Base-by-base conservation (phyloP, 768 basidiomycete genomes). In the Lactifluus echinatus region DNA sequence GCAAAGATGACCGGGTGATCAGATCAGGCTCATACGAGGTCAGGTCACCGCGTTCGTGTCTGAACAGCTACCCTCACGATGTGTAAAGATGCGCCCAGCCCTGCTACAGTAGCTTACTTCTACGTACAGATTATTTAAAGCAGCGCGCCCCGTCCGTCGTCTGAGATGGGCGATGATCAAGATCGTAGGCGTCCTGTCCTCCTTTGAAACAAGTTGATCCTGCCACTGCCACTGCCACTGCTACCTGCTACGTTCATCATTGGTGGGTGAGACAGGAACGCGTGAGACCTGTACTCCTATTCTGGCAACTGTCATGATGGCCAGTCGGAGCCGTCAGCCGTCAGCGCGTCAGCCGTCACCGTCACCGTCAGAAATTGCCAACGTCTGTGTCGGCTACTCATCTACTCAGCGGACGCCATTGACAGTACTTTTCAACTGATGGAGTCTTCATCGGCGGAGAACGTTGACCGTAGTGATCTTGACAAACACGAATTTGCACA, bases 401-500 rank as follows among this genome's bases (percentile, higher is more conserved):
- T 19, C 36, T 6, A 46, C 17, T 37, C 43, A 26, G 40, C 51
- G 33, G 49, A 47, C 10, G n/a, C 29, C 29, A 29, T 29, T 15
- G 45, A n/a, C 45, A 29, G 45, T 36, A 11, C 7, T 6, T 26
- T 24, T 46, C 24, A 19, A 23, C 57, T 50, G 48, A 59, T 59
- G 61, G 59, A 28, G 12, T 33, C 43, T 26, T 37, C 43, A 43
- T 50, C 51, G 28, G 17, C 37, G 42, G 56, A 51, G 28, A 23
- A 21, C 2, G 4, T 62, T 21, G 49, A 61, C 10, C 44, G 46
- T 8, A 36, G 37, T 3, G 60, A 57, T 12, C 23, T 62, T 4
- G 57, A 64, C 19, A 55, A 48, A 14, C 57, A 59, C 15, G 55
- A 51, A 19, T 55, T 64, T 34, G 63, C 64, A 23, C 55, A 64